Base-by-base conservation (phyloP, 148 eudicot genomes). In the Linanthus parryae region DNA sequence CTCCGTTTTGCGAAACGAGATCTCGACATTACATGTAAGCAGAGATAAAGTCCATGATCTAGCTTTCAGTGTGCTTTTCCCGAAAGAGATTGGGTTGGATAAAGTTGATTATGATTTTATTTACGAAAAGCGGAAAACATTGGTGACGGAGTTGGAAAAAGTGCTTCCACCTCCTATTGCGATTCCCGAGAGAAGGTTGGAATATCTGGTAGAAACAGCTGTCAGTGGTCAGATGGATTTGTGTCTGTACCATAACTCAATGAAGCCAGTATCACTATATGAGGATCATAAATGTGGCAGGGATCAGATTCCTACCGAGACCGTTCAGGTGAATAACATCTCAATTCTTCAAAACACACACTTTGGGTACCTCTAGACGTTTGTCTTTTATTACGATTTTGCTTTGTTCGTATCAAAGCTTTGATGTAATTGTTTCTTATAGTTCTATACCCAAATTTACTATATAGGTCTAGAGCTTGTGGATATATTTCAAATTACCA, bases 101-200 rank as follows among this genome's bases (percentile, higher is more conserved):
- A 69, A 74, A 46, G 35, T 58, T 48, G 72, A 71, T 37, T 34
- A 49, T 23, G 58, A 59, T 49, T 44, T 42, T 44, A 45, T 75
- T 19, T 40, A 31, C 12, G 86, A 74, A 57, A 40, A 60, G 44
- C 71, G 89, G 34, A 70, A 43, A 58, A 67, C 56, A 20, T 35
- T 86, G 61, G 52, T 79, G 30, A 57, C 22, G 12, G 84, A 86
- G 58, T 59, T 91, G 69, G 85, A 81, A 59, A 73, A 65, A 21
- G 30, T 86, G 63, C 65, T 91, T 52, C 95, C 98, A 14, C 77
- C 86, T 60, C 90, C 94, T 8, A 25, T 86, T 33, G 65, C 74
- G 4, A 10, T 91, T 52, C 94, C 95, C 20, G 87, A 83, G 44
- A 75, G 87, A 73, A 72, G 98, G 72, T 67, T 91, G 76, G 98